These are phyloP conservation scores for Ogataea henricii DNA, from an alignment of 805 yeast species.

Conservation along the genomic window DNA sequence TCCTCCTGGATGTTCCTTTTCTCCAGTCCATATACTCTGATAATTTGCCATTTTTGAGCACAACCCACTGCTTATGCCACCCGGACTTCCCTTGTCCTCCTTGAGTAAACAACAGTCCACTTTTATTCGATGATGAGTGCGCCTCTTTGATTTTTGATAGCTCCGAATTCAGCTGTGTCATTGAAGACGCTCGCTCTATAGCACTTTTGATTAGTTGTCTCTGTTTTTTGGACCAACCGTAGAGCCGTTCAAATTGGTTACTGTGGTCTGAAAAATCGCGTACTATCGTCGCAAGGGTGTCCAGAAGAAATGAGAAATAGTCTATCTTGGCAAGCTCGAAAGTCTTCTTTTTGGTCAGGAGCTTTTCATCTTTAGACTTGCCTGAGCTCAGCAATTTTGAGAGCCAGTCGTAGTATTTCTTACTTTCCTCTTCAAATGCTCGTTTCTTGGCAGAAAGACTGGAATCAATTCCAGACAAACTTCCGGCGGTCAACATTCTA, in stretches of 20 bases:
- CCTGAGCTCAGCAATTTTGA: constrained; percentile 37
- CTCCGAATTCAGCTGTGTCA: constrained; percentile 38
- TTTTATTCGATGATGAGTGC: constrained; percentile 20
- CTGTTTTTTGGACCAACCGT: constrained; percentile 17
- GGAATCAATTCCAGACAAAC: constrained; percentile 18
- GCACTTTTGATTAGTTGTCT: constrained; percentile 21
- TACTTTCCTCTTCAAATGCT: constrained; percentile 39
- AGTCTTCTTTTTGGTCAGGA: constrained; percentile 31
- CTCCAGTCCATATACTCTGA: constrained; percentile 82
- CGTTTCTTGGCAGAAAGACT: constrained; percentile 24
- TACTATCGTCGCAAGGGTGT: constrained; percentile 24
- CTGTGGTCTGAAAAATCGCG: constrained; percentile 19
- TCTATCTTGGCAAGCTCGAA: constrained; percentile 36
- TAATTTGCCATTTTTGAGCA: constrained; percentile 64
- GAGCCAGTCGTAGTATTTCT: constrained; percentile 39
- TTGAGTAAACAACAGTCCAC: constrained; percentile 56
- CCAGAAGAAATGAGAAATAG: constrained; percentile 33
- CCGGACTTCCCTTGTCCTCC: constrained; percentile 64
- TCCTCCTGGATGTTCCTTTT: constrained; percentile 59
- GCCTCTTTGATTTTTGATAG: constrained; percentile 41
- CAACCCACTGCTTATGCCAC: constrained; percentile 93
- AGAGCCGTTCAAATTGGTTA: constrained; percentile 12
- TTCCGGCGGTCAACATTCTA: constrained; percentile 13
- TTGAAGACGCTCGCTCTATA: constrained; percentile 22
- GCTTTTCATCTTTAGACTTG: constrained; percentile 36